These are phyloP conservation scores for Puccinia hordei DNA, from an alignment of 1,284 basidiomycete species.

Conservation along the genomic window DNA sequence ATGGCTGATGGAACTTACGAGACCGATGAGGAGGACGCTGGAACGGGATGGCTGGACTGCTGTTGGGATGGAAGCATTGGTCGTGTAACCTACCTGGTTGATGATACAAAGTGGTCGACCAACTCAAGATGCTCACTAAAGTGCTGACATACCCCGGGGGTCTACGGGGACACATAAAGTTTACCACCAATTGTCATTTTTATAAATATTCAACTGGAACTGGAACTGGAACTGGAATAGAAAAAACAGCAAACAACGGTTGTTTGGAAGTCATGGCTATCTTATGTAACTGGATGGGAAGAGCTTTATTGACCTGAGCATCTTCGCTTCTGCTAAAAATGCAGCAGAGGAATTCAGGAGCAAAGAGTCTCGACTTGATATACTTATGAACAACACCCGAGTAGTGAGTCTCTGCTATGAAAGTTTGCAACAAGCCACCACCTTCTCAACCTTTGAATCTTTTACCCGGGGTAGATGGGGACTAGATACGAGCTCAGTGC, in stretches of 20 bases:
- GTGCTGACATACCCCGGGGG: no score
- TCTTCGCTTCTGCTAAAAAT: slow-evolving; percentile 55
- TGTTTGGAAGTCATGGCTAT: no score
- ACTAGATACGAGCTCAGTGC: slow-evolving; percentile 28
- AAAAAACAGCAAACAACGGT: slow-evolving; percentile 50
- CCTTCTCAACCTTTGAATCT: neutral
- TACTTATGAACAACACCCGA: slow-evolving; percentile 58
- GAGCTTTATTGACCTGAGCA: slow-evolving; percentile 58
- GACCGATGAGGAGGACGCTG: slow-evolving; percentile 7
- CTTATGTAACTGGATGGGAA: no score
- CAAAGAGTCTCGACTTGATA: slow-evolving; percentile 57
- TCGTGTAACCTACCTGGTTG: no score
- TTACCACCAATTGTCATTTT: no score
- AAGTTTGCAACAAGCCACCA: neutral
- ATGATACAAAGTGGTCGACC: no score
- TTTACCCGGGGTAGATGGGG: slow-evolving; percentile 11
- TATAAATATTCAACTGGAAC: no score
- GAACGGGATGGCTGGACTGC: neutral
- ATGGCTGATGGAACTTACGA: neutral
- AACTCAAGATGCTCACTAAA: no score
- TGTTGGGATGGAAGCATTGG: no score
- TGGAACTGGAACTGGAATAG: slow-evolving; percentile 16
- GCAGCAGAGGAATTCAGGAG: slow-evolving; percentile 55
- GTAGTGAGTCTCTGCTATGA: slow-evolving; percentile 27
- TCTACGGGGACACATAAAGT: no score